These are phyloP conservation scores for Arthonia radiata DNA, from an alignment of 495 filamentous ascomycete species.

Conservation along the genomic window DNA sequence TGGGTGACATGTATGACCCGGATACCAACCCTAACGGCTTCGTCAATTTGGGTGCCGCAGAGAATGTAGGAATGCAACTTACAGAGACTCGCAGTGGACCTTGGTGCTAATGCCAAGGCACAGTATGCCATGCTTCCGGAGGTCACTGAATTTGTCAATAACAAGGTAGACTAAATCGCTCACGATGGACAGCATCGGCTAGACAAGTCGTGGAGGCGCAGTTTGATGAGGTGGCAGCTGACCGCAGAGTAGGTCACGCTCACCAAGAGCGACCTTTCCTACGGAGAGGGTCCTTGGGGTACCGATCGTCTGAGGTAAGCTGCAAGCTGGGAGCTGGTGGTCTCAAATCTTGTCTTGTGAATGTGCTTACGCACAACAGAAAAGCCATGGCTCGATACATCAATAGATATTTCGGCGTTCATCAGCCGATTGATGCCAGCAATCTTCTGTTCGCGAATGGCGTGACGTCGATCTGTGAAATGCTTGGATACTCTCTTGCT, in stretches of 20 bases:
- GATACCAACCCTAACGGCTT: conserved; percentile 5
- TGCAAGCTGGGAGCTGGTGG: too few species aligned
- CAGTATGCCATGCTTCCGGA: too few species aligned
- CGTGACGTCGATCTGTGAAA: conserved; percentile 21
- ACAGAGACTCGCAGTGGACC: too few species aligned
- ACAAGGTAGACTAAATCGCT: too few species aligned
- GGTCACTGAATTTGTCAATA: too few species aligned
- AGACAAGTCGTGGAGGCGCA: too few species aligned
- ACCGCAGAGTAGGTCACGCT: conserved; percentile 1
- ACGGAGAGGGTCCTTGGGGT: conserved; percentile 11
- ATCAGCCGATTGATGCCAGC: conserved; percentile 12
- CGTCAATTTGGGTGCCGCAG: conserved; percentile 5
- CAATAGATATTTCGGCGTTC: conserved; percentile 19
- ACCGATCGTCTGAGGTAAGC: conserved; percentile 5
- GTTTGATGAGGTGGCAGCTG: too few species aligned
- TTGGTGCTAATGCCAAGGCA: too few species aligned
- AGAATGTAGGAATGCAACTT: conserved; percentile 4
- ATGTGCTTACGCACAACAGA: too few species aligned
- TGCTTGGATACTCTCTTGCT: conserved; percentile 18
- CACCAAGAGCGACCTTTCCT: conserved; percentile 4
- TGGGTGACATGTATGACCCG: conserved; percentile 2
- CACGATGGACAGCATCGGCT: too few species aligned
- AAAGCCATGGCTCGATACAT: conserved; percentile 21
- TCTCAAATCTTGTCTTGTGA: too few species aligned
- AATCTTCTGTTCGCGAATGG: conserved; percentile 24